Base-by-base conservation (phyloP, 2,329 filamentous ascomycete genomes). In the Ophiostoma populinum region DNA sequence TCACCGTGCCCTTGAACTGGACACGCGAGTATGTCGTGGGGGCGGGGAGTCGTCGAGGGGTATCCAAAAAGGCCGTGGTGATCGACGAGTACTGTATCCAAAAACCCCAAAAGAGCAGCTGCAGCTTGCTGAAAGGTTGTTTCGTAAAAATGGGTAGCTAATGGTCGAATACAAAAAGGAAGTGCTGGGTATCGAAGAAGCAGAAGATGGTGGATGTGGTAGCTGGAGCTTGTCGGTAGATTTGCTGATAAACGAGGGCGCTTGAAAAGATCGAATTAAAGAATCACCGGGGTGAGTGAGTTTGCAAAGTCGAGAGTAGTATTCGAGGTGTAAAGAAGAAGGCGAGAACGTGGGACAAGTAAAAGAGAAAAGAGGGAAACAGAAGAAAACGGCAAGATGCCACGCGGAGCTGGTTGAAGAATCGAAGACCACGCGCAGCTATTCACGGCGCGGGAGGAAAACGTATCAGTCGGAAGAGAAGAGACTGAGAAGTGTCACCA, bases 1-100 rank as follows among this genome's bases (percentile, higher is more conserved):
- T 62, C 61, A 56, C 65, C 67, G 70, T 65, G 67, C 65, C 57
- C 49, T 54, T 44, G 34, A 38, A 43, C 49, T 49, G 62, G 66
- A 63, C 66, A 69, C 62, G 60, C 52, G 49, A 46, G 31, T 36
- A 24, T 16, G 17, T 54, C 48, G 42, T 24, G 25, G 26, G 24
- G 45, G 41, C 7, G 19, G 8, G 36, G 42, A 43, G 39, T 41
- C 39, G 41, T 43, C 46, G 47, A 47, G 42, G 45, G 47, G 43
- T 6, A 27, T 8, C n/a, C 17, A 49, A 50, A 47, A 41, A 45
- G 44, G 46, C 49, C 47, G n/a, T n/a, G n/a, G n/a, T n/a, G n/a
- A n/a, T n/a, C n/a, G n/a, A n/a, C n/a, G n/a, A n/a, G n/a, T n/a
- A 20, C 17, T 17, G 26, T 12, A 33, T 12, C 10, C 22, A 7